Base-by-base conservation (phyloP, 257 asterid species). In the Coffea canephora region DNA sequence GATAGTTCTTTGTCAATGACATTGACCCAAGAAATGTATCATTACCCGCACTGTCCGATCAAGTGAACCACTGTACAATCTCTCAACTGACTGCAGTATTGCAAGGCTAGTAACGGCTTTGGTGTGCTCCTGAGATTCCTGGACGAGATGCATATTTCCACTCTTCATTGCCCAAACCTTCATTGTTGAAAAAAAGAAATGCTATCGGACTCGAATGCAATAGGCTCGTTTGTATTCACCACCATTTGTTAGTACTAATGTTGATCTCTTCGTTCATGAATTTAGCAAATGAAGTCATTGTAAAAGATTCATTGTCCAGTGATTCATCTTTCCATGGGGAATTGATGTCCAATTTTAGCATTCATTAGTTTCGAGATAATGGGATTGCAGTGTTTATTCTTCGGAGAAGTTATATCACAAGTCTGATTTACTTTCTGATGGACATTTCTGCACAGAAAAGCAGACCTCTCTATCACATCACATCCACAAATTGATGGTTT, bases 21-120 rank as follows among this genome's bases (percentile, higher is more conserved):
- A 59, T 41, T 69, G 45, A 59, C 54, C 41, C 8, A 81, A 57
- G n/a, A 82, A 72, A 34, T 27, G 34, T 69, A 50, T 49, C 61
- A 82, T 34, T 89, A 94, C 98, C 91, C 91, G 86, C 82, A 92
- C 80, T 11, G 95, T 92, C 89, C 88, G 86, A 82, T 94, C 98
- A 27, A 92, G 95, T 31, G 98, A 94, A 71, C 96, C 98, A 67
- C 98, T 94, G 84, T 89, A 94, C 49, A 94, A 86, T 65, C 84
- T 92, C 76, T 80, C 93, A 2, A 89, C 77, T 12, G 95, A 91
- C 41, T 89, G 89, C 66, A 87, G 86, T 75, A 89, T 70, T 18
- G 84, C 84, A 87, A 94, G 85, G 89, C 94, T 87, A 31, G 95
- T 92, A 71, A 92, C 95, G 11, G 93, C 83, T 81, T 92, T 94